These are phyloP conservation scores for Ploettnerulaceae sp. DNA, from an alignment of 2,329 filamentous ascomycete species.

Conservation along the genomic window DNA sequence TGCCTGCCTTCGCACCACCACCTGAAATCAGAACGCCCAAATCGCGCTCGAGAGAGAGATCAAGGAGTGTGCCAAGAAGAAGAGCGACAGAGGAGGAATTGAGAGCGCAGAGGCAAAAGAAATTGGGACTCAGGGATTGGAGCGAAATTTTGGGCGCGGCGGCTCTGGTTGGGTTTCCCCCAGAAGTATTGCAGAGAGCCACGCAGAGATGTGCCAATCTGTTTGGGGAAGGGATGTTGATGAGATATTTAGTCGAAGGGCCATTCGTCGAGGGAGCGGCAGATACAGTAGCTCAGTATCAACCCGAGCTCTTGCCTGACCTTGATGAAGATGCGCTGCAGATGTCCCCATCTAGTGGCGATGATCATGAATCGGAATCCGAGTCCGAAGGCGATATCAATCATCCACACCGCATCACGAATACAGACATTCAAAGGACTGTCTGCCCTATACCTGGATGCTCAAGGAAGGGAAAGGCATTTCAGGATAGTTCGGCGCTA, in stretches of 20 bases:
- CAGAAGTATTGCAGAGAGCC: constrained; percentile 60
- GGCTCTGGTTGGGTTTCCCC: constrained; percentile 65
- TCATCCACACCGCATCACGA: neutral
- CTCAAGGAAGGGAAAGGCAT: constrained; percentile 35
- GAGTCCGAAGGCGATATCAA: neutral
- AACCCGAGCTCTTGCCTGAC: constrained; percentile 25
- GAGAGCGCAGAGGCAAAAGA: constrained; percentile 12
- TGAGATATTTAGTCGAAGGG: constrained; percentile 33
- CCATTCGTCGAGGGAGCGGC: constrained; percentile 10
- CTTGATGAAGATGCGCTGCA: constrained; percentile 7
- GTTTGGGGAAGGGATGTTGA: constrained; percentile 66
- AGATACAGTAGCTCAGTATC: constrained; percentile 21
- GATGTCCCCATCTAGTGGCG: neutral
- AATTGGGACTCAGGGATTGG: constrained; percentile 59
- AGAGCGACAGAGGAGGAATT: constrained; percentile 11
- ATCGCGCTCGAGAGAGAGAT: constrained; percentile 2
- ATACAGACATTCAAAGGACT: constrained; percentile 4
- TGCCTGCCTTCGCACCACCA: constrained; percentile 34
- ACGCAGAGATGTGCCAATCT: constrained; percentile 69
- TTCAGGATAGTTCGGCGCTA: constrained; percentile 36
- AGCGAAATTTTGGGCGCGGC: constrained; percentile 78
- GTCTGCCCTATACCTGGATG: constrained; percentile 39
- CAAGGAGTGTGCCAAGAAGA: constrained; percentile 9
- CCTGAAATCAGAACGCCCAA: neutral
- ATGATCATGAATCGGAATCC: neutral